phyloP scores from a whole-genome alignment of 306 rosid genomes.

The Rosa rugosa region DNA sequence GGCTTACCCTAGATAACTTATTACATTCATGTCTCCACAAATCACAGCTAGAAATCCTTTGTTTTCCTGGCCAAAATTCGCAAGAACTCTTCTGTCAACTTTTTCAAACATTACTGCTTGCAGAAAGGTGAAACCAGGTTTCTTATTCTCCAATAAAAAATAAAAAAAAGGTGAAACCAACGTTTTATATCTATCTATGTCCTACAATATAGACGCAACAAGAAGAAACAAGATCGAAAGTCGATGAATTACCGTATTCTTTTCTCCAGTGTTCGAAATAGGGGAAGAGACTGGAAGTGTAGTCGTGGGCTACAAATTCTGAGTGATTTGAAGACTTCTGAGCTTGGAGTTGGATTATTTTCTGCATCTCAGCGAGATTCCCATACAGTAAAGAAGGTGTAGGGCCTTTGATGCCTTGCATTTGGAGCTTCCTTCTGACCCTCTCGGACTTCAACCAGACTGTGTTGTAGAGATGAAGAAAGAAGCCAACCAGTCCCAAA shows the following conservation, averaged over 20 bases:
- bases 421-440: conserved; percentile 53
- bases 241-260: conserved; percentile 58
- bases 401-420: conserved; percentile 81
- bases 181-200: not conserved
- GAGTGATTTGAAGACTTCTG: conserved; percentile 18
- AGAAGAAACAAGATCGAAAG: not conserved
- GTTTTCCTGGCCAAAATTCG: not conserved
- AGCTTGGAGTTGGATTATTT: conserved; percentile 45
- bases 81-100: not conserved
- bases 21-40: not conserved
- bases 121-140: not conserved
- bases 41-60: not conserved
- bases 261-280: conserved; percentile 82
- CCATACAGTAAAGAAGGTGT: conserved; percentile 67
- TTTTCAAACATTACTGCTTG: not conserved
- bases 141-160: no score
- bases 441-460: conserved; percentile 50
- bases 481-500: conserved; percentile 36
- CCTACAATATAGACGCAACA: not conserved
- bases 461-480: conserved; percentile 36
- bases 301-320: conserved; percentile 66
- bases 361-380: conserved; percentile 74
- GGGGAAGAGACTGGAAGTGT: conserved; percentile 80
- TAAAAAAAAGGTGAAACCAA: not conserved
- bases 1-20: not conserved